Base-by-base conservation (phyloP, 805 yeast species). In the Starmerella khaoyaiensis region DNA sequence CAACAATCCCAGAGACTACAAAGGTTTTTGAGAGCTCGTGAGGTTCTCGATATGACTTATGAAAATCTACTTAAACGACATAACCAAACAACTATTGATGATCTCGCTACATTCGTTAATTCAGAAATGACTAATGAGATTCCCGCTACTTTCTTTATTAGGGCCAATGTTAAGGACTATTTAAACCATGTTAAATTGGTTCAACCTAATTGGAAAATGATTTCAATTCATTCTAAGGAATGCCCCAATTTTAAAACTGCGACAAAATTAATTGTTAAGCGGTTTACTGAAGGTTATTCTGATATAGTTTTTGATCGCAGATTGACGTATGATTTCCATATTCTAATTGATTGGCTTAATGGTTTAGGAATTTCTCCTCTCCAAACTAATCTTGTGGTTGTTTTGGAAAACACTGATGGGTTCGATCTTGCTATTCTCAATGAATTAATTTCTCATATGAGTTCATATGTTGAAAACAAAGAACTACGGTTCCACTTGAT, bases 381-480 rank as follows among this genome's bases (percentile, higher is more conserved):
- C 28, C 22, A 36, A 7, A 11, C 40, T 7, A 28, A 35, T 1
- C 37, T 56, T 26, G 36, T 61, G 17, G 56, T 58, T 8, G 38
- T 56, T 11, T 38, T 62, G 2, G 63, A 62, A 19, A 65, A 62
- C 41, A 56, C 63, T 4, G 65, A 61, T 21, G 52, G 62, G 8
- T 63, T 61, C 43, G 57, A 55, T 4, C 36, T 43, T 3, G 35
- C 41, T 2, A 41, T 61, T 2, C 35, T 62, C 4, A 29, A 57
- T 1, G 53, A 49, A 3, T 42, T 60, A 19, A 44, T 61, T 12
- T 37, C 41, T 10, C 49, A 59, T 47, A 47, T 61, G 45, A 55
- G 53, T 33, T 41, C 57, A 2, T 62, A 61, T 37, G 46, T 50
- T 4, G 21, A 35, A 7, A 24, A 15, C 25, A 37, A 43, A 14